Evolutionary conservation across 2,329 filamentous ascomycete species (phyloP).

Genomic region (Lecanicillium sp.): DNA sequence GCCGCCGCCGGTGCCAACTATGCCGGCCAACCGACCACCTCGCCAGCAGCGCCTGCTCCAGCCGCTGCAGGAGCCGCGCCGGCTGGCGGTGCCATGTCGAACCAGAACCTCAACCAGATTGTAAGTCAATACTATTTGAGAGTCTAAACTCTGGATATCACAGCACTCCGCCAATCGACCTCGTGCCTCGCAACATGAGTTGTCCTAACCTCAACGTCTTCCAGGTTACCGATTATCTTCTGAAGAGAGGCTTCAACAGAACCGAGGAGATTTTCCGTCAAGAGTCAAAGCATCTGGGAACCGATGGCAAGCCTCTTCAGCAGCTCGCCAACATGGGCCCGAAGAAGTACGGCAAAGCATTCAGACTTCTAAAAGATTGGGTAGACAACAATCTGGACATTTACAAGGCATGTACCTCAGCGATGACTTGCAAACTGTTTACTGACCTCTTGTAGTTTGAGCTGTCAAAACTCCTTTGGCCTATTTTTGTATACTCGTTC

Average conservation of each 20-base stretch:
- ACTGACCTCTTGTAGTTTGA: slow-evolving; percentile 58
- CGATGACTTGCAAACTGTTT: too few relatives aligned
- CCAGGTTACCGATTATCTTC: slow-evolving; percentile 82
- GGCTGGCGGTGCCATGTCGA: slow-evolving; percentile 50
- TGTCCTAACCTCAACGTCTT: too few relatives aligned
- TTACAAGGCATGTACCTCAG: slow-evolving; percentile 83
- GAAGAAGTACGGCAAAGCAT: slow-evolving; percentile 71
- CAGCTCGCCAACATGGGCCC: slow-evolving; percentile 63
- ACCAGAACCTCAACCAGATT: slow-evolving; percentile 92
- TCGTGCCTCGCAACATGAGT: too few relatives aligned
- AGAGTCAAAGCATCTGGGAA: slow-evolving; percentile 77
- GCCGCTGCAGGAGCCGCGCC: slow-evolving; percentile 22
- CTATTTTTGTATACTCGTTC: slow-evolving; percentile 88
- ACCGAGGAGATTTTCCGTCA: slow-evolving; percentile 90
- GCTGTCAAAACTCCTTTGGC: slow-evolving; percentile 82
- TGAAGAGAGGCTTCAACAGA: slow-evolving; percentile 88
- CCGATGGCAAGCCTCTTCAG: slow-evolving; percentile 70
- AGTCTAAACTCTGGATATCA: too few relatives aligned
- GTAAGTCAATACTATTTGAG: slow-evolving; percentile 50
- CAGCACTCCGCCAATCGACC: too few relatives aligned
- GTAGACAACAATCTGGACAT: slow-evolving; percentile 88
- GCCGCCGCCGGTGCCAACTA: slow-evolving; percentile 22
- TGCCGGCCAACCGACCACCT: slow-evolving; percentile 23
- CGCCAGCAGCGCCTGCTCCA: slow-evolving; percentile 20
- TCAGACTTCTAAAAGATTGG: slow-evolving; percentile 68